Evolutionary conservation across 352 stramenopile genomes (phyloP).

Genomic region (Phytophthora multivora): DNA sequence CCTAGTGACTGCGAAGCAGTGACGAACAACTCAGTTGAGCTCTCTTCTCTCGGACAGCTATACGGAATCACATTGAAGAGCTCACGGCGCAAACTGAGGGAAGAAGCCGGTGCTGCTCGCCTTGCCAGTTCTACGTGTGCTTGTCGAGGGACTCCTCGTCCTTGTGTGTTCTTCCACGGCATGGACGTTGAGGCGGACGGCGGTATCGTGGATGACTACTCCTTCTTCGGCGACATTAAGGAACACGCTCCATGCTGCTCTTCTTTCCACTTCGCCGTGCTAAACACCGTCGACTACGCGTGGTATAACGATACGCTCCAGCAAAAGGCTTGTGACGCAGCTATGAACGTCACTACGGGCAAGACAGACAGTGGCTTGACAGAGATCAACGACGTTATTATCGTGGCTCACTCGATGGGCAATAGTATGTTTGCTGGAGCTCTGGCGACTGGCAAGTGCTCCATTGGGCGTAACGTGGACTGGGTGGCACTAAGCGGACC

Average conservation of each 20-base stretch:
- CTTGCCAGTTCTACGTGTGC: slow-evolving; percentile 38
- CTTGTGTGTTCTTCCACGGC: slow-evolving; percentile 62
- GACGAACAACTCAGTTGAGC: slow-evolving; percentile 14
- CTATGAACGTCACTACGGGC: slow-evolving; percentile 34
- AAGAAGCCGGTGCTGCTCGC: slow-evolving; percentile 19
- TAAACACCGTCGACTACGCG: slow-evolving; percentile 53
- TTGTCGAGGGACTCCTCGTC: slow-evolving; percentile 40
- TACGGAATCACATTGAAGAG: slow-evolving; percentile 22
- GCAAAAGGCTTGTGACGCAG: slow-evolving; percentile 41
- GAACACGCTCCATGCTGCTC: slow-evolving; percentile 58
- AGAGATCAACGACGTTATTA: slow-evolving; percentile 52
- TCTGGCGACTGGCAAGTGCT: slow-evolving; percentile 48
- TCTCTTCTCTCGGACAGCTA: slow-evolving; percentile 31
- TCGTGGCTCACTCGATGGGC: slow-evolving; percentile 65
- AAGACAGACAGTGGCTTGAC: slow-evolving; percentile 22
- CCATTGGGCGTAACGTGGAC: slow-evolving; percentile 33
- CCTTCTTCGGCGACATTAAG: slow-evolving; percentile 54
- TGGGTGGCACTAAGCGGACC: slow-evolving; percentile 48
- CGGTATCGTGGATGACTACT: slow-evolving; percentile 34
- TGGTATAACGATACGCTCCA: slow-evolving; percentile 57
- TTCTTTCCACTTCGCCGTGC: slow-evolving; percentile 43
- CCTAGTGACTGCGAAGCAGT: slow-evolving; percentile 29
- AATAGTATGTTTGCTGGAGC: slow-evolving; percentile 55
- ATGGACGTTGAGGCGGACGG: slow-evolving; percentile 41
- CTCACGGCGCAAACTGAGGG: slow-evolving; percentile 20